Evolutionary conservation across 2,329 filamentous ascomycete genomes (phyloP).

Genomic region (Grosmannia clavigera): DNA sequence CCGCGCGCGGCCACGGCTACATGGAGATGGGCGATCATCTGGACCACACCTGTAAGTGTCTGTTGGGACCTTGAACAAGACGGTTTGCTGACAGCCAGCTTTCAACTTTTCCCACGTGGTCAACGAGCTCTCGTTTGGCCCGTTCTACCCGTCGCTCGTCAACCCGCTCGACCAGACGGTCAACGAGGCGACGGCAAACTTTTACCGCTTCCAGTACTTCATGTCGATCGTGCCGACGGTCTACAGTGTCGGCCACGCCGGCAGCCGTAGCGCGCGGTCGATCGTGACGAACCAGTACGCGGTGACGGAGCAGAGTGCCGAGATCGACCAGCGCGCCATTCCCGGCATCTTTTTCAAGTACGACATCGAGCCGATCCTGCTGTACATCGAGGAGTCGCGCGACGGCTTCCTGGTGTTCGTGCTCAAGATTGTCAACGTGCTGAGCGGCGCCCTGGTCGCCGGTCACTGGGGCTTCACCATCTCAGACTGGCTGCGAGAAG

Average conservation of each 20-base stretch:
- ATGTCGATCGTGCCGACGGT: conserved; percentile 88
- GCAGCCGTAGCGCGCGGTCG: conserved; percentile 32
- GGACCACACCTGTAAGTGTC: conserved; percentile 59
- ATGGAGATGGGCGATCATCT: conserved; percentile 66
- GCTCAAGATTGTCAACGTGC: conserved; percentile 78
- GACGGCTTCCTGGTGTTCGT: conserved; percentile 62
- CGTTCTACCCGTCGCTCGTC: conserved; percentile 86
- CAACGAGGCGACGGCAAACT: conserved; percentile 60
- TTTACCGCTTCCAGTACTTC: conserved; percentile 98
- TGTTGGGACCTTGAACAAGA: neutral
- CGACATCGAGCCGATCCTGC: conserved; percentile 89
- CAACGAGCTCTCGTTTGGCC: conserved; percentile 89
- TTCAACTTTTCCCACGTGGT: conserved; percentile 99
- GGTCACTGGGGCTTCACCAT: conserved; percentile 89
- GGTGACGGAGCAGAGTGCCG: conserved; percentile 74
- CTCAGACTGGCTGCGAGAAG: conserved; percentile 56
- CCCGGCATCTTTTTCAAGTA: conserved; percentile 98
- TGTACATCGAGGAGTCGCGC: conserved; percentile 74
- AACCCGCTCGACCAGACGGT: conserved; percentile 92
- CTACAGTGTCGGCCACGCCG: conserved; percentile 54
- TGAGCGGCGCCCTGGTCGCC: conserved; percentile 82
- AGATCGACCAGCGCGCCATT: conserved; percentile 55
- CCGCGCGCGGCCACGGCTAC: conserved; percentile 91
- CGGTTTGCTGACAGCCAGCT: conserved; percentile 28
- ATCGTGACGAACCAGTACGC: conserved; percentile 97